Evolutionary conservation across 257 asterid genomes (phyloP).

Genomic region (Ballota nigra): DNA sequence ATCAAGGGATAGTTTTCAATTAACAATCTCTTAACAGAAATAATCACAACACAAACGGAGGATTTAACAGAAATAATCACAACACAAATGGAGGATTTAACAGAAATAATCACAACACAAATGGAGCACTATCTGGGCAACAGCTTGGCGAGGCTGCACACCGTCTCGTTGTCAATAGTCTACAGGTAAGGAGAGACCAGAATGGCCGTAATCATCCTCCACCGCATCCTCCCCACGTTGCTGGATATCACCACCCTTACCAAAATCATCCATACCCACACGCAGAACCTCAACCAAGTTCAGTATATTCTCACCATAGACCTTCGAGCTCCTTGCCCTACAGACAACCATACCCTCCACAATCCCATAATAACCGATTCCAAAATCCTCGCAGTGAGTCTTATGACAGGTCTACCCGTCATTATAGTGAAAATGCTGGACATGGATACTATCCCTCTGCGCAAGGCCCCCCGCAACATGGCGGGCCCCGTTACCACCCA

Average conservation of each 20-base stretch:
- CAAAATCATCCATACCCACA: slow-evolving; percentile 38
- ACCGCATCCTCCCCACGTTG: slow-evolving; percentile 37
- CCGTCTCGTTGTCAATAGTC: slow-evolving; percentile 75
- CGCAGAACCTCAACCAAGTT: slow-evolving; percentile 31
- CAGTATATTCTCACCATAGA: slow-evolving; percentile 51
- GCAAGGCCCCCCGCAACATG: slow-evolving; percentile 38
- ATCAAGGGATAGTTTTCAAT: background rate
- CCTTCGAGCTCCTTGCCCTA: slow-evolving; percentile 33
- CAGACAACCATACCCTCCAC: slow-evolving; percentile 44
- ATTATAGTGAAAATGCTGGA: slow-evolving; percentile 35
- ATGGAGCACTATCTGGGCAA: slow-evolving; percentile 64
- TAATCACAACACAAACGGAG: slow-evolving; percentile 37
- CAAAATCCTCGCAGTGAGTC: slow-evolving; percentile 36
- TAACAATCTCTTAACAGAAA: slow-evolving; percentile 38
- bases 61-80: slow-evolving; percentile 23
- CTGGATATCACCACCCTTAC: slow-evolving; percentile 34
- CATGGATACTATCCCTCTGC: slow-evolving; percentile 41
- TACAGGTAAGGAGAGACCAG: slow-evolving; percentile 45
- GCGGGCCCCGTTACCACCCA: slow-evolving; percentile 42
- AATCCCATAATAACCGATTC: slow-evolving; percentile 35
- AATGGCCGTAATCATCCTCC: slow-evolving; percentile 35
- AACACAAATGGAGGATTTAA: slow-evolving; percentile 36
- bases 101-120: slow-evolving; percentile 38
- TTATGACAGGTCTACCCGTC: slow-evolving; percentile 28
- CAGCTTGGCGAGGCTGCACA: slow-evolving; percentile 93